phyloP scores from a whole-genome alignment of 495 filamentous ascomycete species.

The Trichoderma virens region DNA sequence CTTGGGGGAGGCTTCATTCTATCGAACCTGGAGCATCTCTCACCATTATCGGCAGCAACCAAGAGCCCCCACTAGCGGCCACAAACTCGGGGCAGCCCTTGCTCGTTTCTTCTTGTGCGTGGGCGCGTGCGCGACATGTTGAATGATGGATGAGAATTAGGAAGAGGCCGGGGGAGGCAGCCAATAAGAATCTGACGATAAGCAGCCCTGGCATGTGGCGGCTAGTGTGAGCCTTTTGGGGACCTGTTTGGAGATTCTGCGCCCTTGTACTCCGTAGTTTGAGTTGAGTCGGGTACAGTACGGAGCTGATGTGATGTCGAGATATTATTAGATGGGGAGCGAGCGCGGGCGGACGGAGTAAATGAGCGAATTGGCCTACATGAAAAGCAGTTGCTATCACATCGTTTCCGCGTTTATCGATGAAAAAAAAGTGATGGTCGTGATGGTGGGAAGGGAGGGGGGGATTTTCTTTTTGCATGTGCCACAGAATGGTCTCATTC shows the following conservation, averaged over 20 bases:
- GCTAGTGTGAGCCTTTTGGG: background rate
- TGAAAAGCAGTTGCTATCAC: background rate
- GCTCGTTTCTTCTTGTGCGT: background rate
- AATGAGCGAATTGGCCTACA: background rate
- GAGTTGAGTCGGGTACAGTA: background rate
- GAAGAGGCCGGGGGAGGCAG: background rate
- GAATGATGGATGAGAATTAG: background rate
- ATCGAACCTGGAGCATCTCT: background rate
- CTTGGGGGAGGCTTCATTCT: background rate
- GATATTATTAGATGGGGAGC: background rate
- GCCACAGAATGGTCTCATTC: too few relatives aligned
- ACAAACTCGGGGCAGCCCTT: background rate
- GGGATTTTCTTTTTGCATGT: too few relatives aligned
- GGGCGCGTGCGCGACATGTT: background rate
- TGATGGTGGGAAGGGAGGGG: too few relatives aligned
- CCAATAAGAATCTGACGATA: background rate
- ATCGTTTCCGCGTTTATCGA: background rate
- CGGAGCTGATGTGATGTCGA: background rate
- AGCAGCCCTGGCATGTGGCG: background rate
- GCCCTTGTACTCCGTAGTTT: background rate
- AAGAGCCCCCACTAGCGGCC: background rate
- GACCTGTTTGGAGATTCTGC: background rate
- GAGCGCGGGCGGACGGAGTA: background rate
- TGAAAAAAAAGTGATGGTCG: too few relatives aligned
- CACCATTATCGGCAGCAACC: background rate